These are phyloP conservation scores for Rhododendron griersonianum DNA, from an alignment of 148 eudicot genomes.

Conservation along the genomic window DNA sequence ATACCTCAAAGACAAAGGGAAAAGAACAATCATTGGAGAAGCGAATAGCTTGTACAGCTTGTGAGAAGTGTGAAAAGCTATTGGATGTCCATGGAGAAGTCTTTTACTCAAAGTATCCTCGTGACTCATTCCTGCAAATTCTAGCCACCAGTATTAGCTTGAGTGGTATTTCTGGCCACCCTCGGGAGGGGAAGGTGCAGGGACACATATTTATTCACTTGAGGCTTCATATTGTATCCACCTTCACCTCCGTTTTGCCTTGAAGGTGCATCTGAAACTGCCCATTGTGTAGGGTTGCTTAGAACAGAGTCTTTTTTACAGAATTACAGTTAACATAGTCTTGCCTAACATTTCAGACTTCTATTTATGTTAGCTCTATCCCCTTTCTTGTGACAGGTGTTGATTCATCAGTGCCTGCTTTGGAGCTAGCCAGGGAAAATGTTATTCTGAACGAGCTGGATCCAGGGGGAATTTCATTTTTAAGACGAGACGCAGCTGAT, in stretches of 20 bases:
- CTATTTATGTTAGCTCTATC: not conserved
- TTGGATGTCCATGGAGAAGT: not conserved
- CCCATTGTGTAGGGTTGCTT: conserved; percentile 1
- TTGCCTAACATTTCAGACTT: not conserved
- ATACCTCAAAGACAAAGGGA: not conserved
- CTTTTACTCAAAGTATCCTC: not conserved
- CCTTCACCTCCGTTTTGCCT: conserved; percentile 2
- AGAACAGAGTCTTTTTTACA: not conserved
- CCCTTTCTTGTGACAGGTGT: conserved; percentile 42
- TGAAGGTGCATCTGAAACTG: conserved; percentile 3
- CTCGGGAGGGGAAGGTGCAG: not conserved
- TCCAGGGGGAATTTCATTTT: conserved; percentile 53
- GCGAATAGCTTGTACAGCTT: not conserved
- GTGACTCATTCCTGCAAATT: not conserved
- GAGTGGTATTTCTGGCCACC: not conserved
- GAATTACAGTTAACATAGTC: not conserved
- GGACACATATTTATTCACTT: not conserved
- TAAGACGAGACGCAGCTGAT: conserved; percentile 66
- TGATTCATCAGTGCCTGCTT: conserved; percentile 76
- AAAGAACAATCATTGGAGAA: not conserved
- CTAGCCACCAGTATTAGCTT: not conserved
- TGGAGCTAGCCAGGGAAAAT: conserved; percentile 79
- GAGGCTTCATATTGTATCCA: not conserved
- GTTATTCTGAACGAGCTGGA: conserved; percentile 60
- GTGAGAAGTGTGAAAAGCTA: not conserved